Conservation (phyloP, 805 yeast genomes). For the Lachancea waltii region DNA sequence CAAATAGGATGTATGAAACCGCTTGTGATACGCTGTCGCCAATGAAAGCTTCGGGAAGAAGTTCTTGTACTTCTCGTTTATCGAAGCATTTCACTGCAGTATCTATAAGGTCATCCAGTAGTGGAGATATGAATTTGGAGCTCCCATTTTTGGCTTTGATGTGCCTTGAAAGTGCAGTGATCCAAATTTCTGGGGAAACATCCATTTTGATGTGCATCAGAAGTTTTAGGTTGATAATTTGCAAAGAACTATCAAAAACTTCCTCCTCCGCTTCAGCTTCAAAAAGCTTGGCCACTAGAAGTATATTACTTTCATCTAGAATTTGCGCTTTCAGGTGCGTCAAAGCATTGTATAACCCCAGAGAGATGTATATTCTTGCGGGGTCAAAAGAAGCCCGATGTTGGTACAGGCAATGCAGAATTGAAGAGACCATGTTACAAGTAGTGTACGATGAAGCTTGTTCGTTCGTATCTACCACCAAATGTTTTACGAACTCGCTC, state of each 20-base stretch:
- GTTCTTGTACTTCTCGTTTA: conserved; percentile 7
- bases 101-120: conserved; percentile 35
- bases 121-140: conserved; percentile 30
- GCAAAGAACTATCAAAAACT: conserved; percentile 44
- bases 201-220: conserved; percentile 36
- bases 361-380: conserved; percentile 52
- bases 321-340: conserved; percentile 16
- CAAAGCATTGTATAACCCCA: conserved; percentile 55
- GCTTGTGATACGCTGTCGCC: conserved; percentile 19
- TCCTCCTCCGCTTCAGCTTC: conserved; percentile 43
- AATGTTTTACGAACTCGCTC: conserved; percentile 37
- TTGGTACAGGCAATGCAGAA: conserved; percentile 43
- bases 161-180: conserved; percentile 37
- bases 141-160: conserved; percentile 23
- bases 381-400: conserved; percentile 58
- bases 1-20: conserved; percentile 24
- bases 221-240: conserved; percentile 45
- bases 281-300: conserved; percentile 32
- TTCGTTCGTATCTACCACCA: conserved; percentile 7
- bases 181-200: conserved; percentile 19
- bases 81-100: conserved; percentile 34
- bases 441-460: conserved; percentile 1
- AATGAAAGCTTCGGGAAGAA: neutral
- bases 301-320: conserved; percentile 25
- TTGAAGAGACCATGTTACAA: conserved; percentile 13